Conservation (phyloP, 495 filamentous ascomycete species). For the Hyaloscypha hepaticicola region DNA sequence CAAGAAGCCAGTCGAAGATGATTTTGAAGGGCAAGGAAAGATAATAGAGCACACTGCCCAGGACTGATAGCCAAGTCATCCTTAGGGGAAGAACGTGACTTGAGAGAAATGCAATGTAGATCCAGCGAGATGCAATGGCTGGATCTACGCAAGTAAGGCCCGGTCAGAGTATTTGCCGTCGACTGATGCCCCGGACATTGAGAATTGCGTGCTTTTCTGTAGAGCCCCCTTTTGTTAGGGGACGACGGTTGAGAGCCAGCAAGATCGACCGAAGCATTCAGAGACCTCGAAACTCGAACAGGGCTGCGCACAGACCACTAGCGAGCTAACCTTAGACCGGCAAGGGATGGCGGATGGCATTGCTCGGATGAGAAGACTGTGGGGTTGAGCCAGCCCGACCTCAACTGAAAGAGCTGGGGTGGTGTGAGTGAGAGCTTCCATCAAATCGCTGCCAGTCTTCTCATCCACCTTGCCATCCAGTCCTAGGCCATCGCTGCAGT, state of each 20-base stretch:
- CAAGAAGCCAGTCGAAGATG: slow-evolving; percentile 26
- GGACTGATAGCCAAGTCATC: slow-evolving; percentile 34
- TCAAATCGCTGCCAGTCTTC: not conserved
- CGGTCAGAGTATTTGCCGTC: not conserved
- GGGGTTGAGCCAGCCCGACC: not conserved
- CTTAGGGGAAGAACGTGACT: slow-evolving; percentile 4
- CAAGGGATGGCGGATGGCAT: no score
- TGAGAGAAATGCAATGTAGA: not conserved
- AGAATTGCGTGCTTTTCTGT: not conserved
- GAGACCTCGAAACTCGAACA: not conserved
- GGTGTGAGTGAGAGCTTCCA: not conserved
- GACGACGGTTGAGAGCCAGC: not conserved
- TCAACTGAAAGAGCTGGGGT: not conserved
- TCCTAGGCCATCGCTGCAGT: no score
- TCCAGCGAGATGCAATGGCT: not conserved
- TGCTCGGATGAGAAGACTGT: no score
- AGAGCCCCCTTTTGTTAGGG: not conserved
- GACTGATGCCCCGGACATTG: not conserved
- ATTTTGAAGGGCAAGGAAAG: slow-evolving; percentile 32
- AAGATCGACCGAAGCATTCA: not conserved
- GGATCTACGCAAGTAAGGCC: not conserved
- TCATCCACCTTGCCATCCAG: not conserved
- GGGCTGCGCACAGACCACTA: not conserved
- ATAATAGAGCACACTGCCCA: slow-evolving; percentile 31
- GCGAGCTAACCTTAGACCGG: not conserved